Percentiles rank a stretch among this genome's conserved stretches.
phyloP scores from a whole-genome alignment of 108 stramenopile species.

The Cyclotella choctawhatcheeana region DNA sequence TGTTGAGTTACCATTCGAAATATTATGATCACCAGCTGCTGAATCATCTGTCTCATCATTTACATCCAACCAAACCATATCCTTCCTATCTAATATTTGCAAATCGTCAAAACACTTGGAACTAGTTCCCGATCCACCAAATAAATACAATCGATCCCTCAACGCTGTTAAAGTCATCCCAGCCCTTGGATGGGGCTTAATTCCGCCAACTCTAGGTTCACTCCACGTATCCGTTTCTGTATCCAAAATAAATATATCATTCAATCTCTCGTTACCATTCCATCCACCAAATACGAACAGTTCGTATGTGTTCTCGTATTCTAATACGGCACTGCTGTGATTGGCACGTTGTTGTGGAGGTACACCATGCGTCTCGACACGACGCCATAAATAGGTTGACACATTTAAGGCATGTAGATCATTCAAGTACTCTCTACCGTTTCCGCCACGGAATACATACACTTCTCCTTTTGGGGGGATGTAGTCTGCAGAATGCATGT shows the following conservation, averaged over 20 bases:
- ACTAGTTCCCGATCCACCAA: conserved; percentile 88
- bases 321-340: conserved; percentile 86
- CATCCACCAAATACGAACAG: conserved; percentile 96
- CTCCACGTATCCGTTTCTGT: conserved; percentile 82
- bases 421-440: conserved; percentile 65
- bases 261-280: conserved; percentile 85
- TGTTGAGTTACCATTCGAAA: conserved; percentile 9
- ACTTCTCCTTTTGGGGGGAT: conserved; percentile 67
- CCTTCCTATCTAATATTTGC: conserved; percentile 88
- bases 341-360: conserved; percentile 89
- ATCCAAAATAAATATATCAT: conserved; percentile 93
- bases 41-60: conserved; percentile 51
- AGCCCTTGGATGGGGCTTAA: conserved; percentile 90
- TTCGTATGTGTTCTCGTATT: conserved; percentile 65
- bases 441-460: conserved; percentile 93
- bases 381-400: conserved; percentile 77
- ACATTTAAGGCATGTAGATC: conserved; percentile 73
- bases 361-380: conserved; percentile 73
- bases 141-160: conserved; percentile 84
- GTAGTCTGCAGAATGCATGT: conserved; percentile 96
- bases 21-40: not conserved
- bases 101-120: conserved; percentile 94
- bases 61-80: conserved; percentile 91
- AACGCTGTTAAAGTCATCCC: conserved; percentile 93
- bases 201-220: conserved; percentile 66